Conservation (phyloP, 257 asterid genomes). For the Solanum chiquidenum region DNA sequence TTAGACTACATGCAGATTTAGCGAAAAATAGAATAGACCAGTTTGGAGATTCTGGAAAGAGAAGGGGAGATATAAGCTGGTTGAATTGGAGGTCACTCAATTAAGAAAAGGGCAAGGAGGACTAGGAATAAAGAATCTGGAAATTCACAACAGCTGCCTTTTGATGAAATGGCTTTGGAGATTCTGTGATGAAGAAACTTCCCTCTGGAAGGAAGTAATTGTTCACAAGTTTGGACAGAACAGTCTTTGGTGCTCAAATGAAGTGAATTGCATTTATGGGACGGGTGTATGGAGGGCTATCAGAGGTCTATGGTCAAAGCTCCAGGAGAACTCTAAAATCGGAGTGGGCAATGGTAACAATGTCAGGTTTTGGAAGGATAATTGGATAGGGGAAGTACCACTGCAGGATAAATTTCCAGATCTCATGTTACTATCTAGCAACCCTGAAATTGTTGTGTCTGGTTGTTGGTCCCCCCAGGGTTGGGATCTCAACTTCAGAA, state of each 20-base stretch:
- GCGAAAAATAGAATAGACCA: background rate
- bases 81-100: background rate
- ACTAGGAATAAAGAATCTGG: background rate
- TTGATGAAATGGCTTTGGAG: background rate
- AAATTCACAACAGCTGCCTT: background rate
- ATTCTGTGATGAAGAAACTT: background rate
- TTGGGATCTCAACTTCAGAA: background rate
- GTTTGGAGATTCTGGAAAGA: background rate
- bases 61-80: background rate
- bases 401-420: background rate
- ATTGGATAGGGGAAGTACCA: background rate
- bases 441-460: background rate
- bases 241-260: background rate
- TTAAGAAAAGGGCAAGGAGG: background rate
- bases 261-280: background rate
- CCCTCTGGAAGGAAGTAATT: background rate
- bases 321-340: background rate
- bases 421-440: background rate
- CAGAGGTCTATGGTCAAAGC: background rate
- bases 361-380: background rate
- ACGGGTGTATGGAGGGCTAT: background rate
- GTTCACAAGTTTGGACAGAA: background rate
- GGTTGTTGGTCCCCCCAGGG: background rate
- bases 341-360: background rate
- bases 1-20: background rate